phyloP scores from a whole-genome alignment of 2,329 filamentous ascomycete genomes.

The Neofusicoccum ribis region DNA sequence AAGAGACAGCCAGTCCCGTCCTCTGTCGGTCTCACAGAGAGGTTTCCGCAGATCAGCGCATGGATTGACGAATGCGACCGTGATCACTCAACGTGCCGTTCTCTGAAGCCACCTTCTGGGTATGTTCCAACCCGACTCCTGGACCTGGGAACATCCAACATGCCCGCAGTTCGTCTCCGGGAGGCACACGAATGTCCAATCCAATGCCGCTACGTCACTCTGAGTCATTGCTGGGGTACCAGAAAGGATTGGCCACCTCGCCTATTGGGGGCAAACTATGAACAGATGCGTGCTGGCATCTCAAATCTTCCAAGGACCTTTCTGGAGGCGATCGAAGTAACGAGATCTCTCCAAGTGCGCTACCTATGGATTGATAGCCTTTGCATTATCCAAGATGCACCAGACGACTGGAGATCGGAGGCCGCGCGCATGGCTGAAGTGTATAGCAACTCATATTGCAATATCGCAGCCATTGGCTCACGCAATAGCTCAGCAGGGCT shows the following conservation, averaged over 20 bases:
- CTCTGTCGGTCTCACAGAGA: background rate
- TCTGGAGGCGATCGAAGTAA: background rate
- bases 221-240: constrained; percentile 5
- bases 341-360: background rate
- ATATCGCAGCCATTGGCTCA: background rate
- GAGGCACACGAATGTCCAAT: background rate
- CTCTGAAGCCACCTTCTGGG: background rate
- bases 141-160: background rate
- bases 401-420: constrained; percentile 15
- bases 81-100: background rate
- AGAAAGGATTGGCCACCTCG: background rate
- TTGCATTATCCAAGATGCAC: constrained; percentile 22
- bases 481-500: background rate
- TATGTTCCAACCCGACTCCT: background rate
- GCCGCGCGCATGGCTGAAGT: constrained; percentile 2
- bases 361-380: constrained; percentile 24
- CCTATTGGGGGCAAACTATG: background rate
- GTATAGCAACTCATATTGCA: background rate
- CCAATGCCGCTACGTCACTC: background rate
- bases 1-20: background rate
- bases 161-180: background rate
- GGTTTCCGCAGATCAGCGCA: background rate
- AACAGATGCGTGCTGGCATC: background rate
- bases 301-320: background rate
- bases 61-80: background rate